These are phyloP conservation scores for Microbotryomycetes sp. DNA, from an alignment of 1,284 basidiomycete species.

Conservation along the genomic window DNA sequence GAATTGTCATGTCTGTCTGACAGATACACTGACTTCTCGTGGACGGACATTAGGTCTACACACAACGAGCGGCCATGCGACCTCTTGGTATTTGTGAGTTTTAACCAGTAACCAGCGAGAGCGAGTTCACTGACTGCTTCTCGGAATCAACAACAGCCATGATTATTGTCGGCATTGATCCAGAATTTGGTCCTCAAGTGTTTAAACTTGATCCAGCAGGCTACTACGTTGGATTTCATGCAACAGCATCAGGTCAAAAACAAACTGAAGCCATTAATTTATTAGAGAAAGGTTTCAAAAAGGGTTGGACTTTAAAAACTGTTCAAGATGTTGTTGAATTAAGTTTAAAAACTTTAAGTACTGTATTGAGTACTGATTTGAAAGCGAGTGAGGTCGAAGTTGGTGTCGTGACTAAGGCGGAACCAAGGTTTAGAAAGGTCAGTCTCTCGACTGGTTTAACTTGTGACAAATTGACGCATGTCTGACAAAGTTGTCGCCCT, in stretches of 20 bases:
- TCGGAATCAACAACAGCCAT: conserved; percentile 57
- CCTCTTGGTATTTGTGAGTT: conserved; percentile 85
- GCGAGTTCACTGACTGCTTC: background rate
- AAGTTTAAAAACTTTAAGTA: conserved; percentile 90
- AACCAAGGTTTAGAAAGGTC: conserved; percentile 36
- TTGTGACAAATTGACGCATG: background rate
- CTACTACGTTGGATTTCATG: conserved; percentile 97
- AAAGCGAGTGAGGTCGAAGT: conserved; percentile 58
- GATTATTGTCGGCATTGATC: conserved; percentile 91
- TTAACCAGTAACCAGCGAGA: too few relatives aligned
- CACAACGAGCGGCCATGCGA: conserved; percentile 79
- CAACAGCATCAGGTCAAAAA: conserved; percentile 92
- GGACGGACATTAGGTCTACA: conserved; percentile 24
- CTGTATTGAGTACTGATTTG: conserved; percentile 89
- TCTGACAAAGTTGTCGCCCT: conserved; percentile 31
- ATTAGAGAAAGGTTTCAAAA: conserved; percentile 99
- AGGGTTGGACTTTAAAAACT: conserved; percentile 41
- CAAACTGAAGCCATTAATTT: conserved; percentile 96
- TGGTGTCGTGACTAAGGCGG: conserved; percentile 41
- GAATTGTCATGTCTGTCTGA: background rate
- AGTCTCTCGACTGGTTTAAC: conserved; percentile 4
- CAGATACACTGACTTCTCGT: background rate
- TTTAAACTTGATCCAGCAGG: conserved; percentile 99
- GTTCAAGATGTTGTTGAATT: conserved; percentile 52
- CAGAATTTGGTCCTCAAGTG: conserved; percentile 76